A percentile compares a stretch with the other conserved stretches of the same genome.
phyloP scores from a whole-genome alignment of 1,284 basidiomycete genomes.

The Lignosus rhinocerotis region DNA sequence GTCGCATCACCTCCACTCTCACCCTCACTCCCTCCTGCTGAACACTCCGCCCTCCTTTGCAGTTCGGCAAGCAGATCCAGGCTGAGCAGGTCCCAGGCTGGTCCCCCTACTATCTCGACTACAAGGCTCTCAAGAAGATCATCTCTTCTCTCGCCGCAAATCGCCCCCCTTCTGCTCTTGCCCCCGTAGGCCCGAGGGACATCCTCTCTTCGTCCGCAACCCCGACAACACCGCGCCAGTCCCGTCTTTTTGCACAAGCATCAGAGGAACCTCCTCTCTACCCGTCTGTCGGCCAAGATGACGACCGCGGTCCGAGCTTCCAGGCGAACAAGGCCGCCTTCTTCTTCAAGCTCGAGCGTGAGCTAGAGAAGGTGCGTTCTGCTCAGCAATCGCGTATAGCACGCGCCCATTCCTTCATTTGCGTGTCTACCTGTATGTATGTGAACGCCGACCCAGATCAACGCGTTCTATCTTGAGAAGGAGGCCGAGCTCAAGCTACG shows the following conservation, averaged over 20 bases:
- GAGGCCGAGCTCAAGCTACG: conserved; percentile 94
- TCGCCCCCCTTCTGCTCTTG: conserved; percentile 86
- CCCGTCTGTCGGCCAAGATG: conserved; percentile 60
- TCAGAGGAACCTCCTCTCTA: conserved; percentile 56
- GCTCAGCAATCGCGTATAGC: neutral
- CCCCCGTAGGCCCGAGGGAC: conserved; percentile 76
- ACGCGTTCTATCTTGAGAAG: conserved; percentile 98
- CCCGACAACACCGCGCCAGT: neutral
- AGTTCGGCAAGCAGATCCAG: conserved; percentile 99
- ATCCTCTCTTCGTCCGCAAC: conserved; percentile 35
- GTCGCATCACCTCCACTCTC: conserved; percentile 23
- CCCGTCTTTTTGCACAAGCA: neutral
- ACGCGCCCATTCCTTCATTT: neutral
- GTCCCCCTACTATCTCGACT: conserved; percentile 96
- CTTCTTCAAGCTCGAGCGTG: conserved; percentile 98
- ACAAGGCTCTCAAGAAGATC: conserved; percentile 98
- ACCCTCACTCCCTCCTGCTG: conserved; percentile 15
- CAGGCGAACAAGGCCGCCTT: conserved; percentile 96
- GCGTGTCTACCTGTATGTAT: neutral
- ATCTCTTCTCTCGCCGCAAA: conserved; percentile 97
- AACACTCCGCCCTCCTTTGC: conserved; percentile 13
- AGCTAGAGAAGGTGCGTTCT: conserved; percentile 87
- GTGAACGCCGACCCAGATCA: conserved; percentile 70
- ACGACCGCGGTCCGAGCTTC: conserved; percentile 74
- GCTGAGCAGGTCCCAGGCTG: conserved; percentile 97